A percentile compares a stretch with the other conserved stretches of the same genome.
Evolutionary conservation across 164 flowering plant genomes (phyloP).

Genomic region (Aristolochia californica): DNA sequence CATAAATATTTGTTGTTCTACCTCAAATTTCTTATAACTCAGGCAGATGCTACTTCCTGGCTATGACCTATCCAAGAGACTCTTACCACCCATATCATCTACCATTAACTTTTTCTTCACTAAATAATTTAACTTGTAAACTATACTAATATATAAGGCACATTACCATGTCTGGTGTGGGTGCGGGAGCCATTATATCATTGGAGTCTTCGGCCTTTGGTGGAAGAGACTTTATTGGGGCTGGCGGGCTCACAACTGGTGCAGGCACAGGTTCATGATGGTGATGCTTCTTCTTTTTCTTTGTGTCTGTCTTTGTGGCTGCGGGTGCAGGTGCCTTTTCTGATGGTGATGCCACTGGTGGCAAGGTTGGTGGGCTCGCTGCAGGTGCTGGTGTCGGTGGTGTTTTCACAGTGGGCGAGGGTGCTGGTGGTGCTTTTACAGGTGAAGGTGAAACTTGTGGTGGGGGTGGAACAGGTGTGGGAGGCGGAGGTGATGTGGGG

Average conservation of each 20-base stretch:
- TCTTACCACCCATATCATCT: neutral
- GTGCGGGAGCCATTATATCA: neutral
- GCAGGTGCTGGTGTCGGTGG: neutral
- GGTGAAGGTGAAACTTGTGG: neutral
- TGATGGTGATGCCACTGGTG: neutral
- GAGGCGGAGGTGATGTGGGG: neutral
- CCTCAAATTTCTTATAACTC: no score
- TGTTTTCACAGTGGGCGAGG: neutral
- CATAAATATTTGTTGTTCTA: no score
- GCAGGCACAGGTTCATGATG: neutral
- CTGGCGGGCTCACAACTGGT: neutral
- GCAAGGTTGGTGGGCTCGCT: neutral
- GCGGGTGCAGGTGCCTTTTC: conserved; percentile 1
- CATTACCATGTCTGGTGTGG: neutral
- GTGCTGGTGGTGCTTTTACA: neutral
- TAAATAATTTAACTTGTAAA: neutral
- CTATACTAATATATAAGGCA: neutral
- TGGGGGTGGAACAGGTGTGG: neutral
- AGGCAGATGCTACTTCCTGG: no score
- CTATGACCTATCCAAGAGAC: neutral
- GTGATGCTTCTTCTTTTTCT: neutral
- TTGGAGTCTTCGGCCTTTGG: neutral
- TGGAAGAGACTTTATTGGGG: neutral
- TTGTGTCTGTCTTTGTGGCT: neutral
- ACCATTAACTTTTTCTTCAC: neutral